Base-by-base conservation (phyloP, 2,329 filamentous ascomycete genomes). In the Sporothrix humicola region DNA sequence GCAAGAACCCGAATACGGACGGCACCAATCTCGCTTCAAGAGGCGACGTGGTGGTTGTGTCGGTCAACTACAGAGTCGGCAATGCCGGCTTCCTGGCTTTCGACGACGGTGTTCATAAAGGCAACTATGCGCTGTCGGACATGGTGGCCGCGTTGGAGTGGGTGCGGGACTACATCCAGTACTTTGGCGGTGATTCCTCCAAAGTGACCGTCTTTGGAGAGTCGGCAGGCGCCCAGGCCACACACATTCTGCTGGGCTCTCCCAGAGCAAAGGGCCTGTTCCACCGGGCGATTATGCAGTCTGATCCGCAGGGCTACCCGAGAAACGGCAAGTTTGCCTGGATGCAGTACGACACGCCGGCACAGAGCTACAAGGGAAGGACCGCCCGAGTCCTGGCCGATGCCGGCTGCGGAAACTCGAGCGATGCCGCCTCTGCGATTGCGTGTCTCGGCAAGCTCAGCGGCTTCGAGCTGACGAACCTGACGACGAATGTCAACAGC, bases 11-110 rank as follows among this genome's bases (percentile, higher is more conserved):
- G 4, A 83, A 83, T 17, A 84, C 82, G 37, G 84, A 85, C 76
- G 83, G 84, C n/a, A 82, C 82, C 2, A 84, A 83, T 75, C 78
- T 85, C 46, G 83, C 82, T 2, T 82, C 84, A 17, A 78, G 84
- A 15, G 84, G 84, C 13, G 84, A 86, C 74, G 82, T 84, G 8
- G 83, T 85, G 0, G 79, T 82, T 2, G 81, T 85, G 0, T 80
- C 82, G 2, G 79, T 84, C 65, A 84, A 85, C 75, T 85, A 85
- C 76, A 78, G 79, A 50, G 76, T 81, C 6, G 77, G 79, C n/a
- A 77, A 76, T 20, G 61, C 77, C 26, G 79, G 79, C 0, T 80
- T 80, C 72, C 61, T 80, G 48, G 78, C 77, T 37, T 75, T 80
- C 48, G 76, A 79, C 65, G 79, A 82, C 74, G 80, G 81, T 15